Base-by-base conservation (phyloP, 2,329 filamentous ascomycete genomes). In the Hysterium pulicare region DNA sequence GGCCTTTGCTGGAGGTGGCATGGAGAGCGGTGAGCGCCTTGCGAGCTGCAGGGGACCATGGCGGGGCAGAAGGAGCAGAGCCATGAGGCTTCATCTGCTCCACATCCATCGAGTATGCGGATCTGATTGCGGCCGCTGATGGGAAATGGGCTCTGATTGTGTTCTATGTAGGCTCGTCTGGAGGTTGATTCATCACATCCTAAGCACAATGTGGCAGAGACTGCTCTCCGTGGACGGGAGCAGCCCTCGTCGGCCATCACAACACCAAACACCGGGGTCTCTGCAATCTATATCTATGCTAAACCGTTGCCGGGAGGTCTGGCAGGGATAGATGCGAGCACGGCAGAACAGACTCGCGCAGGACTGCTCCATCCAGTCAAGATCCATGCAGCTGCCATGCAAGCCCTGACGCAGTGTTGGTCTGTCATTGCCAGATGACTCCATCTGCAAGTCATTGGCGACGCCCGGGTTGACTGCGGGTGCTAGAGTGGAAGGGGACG, bases 401-500 rank as follows among this genome's bases (percentile, higher is more conserved):
- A 37, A 22, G 9, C 11, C 8, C 24, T 8, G 34, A 23, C 10
- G 34, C 15, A 37, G 11, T 10, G 10, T 6, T 20, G 11, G 16
- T 37, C 15, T 37, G 34, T 20, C 34, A 20, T 8, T 37, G 5
- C 19, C 19, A 37, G 11, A 37, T 22, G 34, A 37, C 34, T 17
- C 9, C 8, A 15, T 33, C 40, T 42, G 40, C 40, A 42, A 42
- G 40, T 42, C 40, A 42, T 42, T 38, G 40, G 23, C 23, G 33
- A 17, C 30, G 26, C 39, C 39, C 38, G 38, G n/a, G n/a, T n/a
- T n/a, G n/a, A n/a, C n/a, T n/a, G n/a, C n/a, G n/a, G n/a, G n/a
- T n/a, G n/a, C n/a, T n/a, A n/a, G n/a, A n/a, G n/a, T n/a, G n/a
- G n/a, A n/a, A n/a, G n/a, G n/a, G n/a, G n/a, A n/a, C n/a, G n/a